phyloP scores from a whole-genome alignment of 1,139 yeast genomes.

The Protomyces gravidus region DNA sequence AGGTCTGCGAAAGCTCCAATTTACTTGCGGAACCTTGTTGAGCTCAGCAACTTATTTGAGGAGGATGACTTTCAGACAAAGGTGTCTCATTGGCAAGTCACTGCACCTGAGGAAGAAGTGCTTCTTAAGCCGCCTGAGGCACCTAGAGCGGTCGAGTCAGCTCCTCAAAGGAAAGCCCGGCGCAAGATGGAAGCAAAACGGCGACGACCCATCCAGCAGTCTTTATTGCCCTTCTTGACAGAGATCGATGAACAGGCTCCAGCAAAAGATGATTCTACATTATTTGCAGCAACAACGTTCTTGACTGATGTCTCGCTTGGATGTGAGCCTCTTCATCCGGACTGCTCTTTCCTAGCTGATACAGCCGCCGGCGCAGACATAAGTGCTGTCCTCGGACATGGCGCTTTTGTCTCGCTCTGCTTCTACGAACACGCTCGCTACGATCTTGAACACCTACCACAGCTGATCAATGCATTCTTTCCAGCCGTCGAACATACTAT shows the following conservation, averaged over 20 bases:
- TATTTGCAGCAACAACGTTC: background rate
- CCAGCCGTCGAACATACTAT: background rate
- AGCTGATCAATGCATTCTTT: background rate
- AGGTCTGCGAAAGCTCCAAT: background rate
- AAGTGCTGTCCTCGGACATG: background rate
- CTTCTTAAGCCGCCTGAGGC: too few relatives aligned
- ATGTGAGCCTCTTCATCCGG: background rate
- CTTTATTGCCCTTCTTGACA: background rate
- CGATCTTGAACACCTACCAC: background rate
- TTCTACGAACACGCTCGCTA: background rate
- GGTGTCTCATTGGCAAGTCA: constrained; percentile 14
- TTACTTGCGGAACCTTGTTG: constrained; percentile 8
- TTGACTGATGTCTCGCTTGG: background rate
- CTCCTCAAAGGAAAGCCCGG: background rate
- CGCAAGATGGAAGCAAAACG: background rate
- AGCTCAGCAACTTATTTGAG: constrained; percentile 9
- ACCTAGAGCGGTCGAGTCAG: background rate
- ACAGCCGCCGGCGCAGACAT: background rate
- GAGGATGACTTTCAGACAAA: constrained; percentile 7
- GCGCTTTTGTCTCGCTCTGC: background rate
- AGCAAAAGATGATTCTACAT: background rate
- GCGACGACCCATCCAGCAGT: background rate
- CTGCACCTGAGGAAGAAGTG: background rate
- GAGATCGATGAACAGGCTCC: background rate
- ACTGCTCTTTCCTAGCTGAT: background rate